These are phyloP conservation scores for Neoconidiobolus thromboides DNA, from an alignment of 371 early-diverging fungal genomes.

Conservation along the genomic window DNA sequence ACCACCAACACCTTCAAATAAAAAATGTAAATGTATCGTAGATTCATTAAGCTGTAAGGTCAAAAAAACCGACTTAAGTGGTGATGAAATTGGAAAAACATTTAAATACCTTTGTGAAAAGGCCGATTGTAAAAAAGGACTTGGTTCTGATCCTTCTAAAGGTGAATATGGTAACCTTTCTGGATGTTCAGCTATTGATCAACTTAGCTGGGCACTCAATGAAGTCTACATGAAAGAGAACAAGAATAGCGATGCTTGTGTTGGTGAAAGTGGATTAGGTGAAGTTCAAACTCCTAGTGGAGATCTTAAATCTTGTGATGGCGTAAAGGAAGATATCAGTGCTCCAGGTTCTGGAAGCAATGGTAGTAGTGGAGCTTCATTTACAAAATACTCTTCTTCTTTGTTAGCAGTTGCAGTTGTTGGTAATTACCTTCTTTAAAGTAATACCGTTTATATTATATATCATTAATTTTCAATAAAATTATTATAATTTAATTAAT, in stretches of 20 bases:
- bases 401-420: too few relatives aligned
- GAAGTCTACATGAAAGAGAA: background rate
- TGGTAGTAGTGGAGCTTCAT: too few relatives aligned
- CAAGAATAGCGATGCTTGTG: background rate
- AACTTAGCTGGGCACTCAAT: background rate
- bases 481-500: too few relatives aligned
- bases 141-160: background rate
- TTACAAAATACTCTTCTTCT: too few relatives aligned
- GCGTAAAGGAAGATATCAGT: background rate
- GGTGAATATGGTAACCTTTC: background rate
- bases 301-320: background rate
- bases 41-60: background rate
- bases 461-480: too few relatives aligned
- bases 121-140: background rate
- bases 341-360: background rate
- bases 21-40: constrained; percentile 47
- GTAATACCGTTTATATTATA: too few relatives aligned
- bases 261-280: constrained; percentile 1
- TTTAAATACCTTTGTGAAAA: background rate
- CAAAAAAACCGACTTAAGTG: background rate
- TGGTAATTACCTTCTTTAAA: too few relatives aligned
- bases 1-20: constrained; percentile 47
- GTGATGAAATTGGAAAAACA: background rate
- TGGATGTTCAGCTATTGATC: background rate
- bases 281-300: background rate